Conservation (phyloP, 108 stramenopile genomes). For the Skeletonema marinoi region DNA sequence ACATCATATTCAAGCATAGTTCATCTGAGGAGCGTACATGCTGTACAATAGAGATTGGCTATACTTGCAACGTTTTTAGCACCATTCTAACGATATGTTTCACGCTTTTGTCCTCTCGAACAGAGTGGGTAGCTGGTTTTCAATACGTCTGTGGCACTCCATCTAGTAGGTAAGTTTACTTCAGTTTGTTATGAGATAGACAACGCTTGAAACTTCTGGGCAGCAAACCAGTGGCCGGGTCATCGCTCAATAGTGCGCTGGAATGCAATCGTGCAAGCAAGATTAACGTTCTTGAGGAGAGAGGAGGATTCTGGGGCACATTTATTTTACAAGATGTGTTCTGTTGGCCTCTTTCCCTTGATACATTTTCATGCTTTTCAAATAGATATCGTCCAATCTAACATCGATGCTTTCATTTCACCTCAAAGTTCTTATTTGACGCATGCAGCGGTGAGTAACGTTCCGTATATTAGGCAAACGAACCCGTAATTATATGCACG, state of each 20-base stretch:
- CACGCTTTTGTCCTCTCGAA: not conserved
- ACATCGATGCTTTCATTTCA: not conserved
- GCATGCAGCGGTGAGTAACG: not conserved
- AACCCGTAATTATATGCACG: slow-evolving; percentile 46
- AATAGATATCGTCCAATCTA: not conserved
- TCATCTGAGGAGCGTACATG: slow-evolving; percentile 24
- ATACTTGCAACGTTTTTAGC: not conserved
- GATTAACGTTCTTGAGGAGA: slow-evolving; percentile 27
- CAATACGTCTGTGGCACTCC: not conserved
- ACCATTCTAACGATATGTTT: not conserved
- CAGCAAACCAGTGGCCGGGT: slow-evolving; percentile 55
- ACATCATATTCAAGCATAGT: slow-evolving; percentile 28
- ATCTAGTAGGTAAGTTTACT: slow-evolving; percentile 4
- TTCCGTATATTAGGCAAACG: not conserved
- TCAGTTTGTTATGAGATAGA: not conserved
- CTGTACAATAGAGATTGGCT: not conserved
- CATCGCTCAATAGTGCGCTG: slow-evolving; percentile 55
- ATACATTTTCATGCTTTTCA: not conserved
- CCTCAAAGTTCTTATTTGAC: not conserved
- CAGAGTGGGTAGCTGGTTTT: not conserved
- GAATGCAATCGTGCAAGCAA: slow-evolving; percentile 54
- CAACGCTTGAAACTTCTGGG: slow-evolving; percentile 47
- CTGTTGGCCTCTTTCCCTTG: slow-evolving; percentile 17
- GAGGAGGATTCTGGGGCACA: slow-evolving; percentile 6
- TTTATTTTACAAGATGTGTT: slow-evolving; percentile 1